Base-by-base conservation (phyloP, 306 rosid species). In the Delonix regia region DNA sequence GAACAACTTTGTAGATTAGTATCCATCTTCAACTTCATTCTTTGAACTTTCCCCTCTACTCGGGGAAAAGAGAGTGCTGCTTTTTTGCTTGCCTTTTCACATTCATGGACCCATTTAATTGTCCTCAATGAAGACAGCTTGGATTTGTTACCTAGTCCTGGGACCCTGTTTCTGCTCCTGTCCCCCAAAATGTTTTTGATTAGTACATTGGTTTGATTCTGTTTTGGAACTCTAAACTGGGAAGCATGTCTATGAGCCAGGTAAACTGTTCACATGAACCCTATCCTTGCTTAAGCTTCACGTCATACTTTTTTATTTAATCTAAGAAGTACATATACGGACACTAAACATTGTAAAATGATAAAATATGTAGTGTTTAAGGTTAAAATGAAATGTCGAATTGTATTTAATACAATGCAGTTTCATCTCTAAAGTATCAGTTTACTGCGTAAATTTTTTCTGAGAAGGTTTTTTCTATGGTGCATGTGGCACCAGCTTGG, bases 201-300 rank as follows among this genome's bases (percentile, higher is more conserved):
- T 13, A 51, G 38, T 39, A 6, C 48, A n/a, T 55, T 52, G 61
- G 3, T 28, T 30, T 7, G 24, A 3, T 21, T 45, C 33, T 38
- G 18, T 24, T 56, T 22, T 24, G 34, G 27, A 30, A 56, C 16
- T 44, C 25, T 53, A 66, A 73, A 66, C 45, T 41, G n/a, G 62
- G 38, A 42, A 30, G 27, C 56, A 44, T 44, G 34, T 36, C 41
- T 36, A 36, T 67, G 47, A 41, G 41, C 41, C 9, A 0, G 41
- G 41, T 38, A 38, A 41, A 12, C 2, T 6, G 66, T 28, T 7
- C 41, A 27, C 22, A 36, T 60, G 66, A 60, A 53, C 60, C 48
- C 30, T 51, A 59, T 19, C 59, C 52, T 75, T 83, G 73, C 84
- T 75, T 83, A 28, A 52, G 69, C 75, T 79, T 47, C 83, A 61